These are phyloP conservation scores for Cyclotella baltica DNA, from an alignment of 108 stramenopile genomes.

Conservation along the genomic window DNA sequence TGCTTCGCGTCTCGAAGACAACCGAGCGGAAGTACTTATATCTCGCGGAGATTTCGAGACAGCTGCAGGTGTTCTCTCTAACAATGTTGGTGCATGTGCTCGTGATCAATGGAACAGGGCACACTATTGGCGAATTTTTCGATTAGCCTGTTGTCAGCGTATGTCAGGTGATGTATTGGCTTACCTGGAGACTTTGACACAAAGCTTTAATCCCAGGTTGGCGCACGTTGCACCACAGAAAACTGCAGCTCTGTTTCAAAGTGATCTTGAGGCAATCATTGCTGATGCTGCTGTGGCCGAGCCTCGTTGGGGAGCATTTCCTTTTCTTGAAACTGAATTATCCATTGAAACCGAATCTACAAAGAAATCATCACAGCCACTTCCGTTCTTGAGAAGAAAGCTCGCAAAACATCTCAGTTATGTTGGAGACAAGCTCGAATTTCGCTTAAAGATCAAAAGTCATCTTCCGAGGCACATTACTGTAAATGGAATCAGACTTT, in stretches of 20 bases:
- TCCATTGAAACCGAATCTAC: conserved; percentile 47
- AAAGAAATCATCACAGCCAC: conserved; percentile 46
- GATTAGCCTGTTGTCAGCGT: conserved; percentile 80
- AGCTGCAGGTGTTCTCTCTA: conserved; percentile 61
- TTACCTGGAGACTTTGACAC: conserved; percentile 78
- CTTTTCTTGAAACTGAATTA: conserved; percentile 69
- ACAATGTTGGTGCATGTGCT: conserved; percentile 63
- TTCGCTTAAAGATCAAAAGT: conserved; percentile 60
- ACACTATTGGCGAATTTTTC: conserved; percentile 81
- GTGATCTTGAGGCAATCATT: conserved; percentile 73
- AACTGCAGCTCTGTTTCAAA: conserved; percentile 60
- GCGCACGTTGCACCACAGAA: conserved; percentile 63
- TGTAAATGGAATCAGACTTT: conserved; percentile 65
- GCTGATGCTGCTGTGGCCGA: conserved; percentile 56
- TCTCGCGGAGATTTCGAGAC: conserved; percentile 57
- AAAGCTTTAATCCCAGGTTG: conserved; percentile 71
- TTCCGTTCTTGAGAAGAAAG: conserved; percentile 61
- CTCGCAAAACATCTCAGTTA: conserved; percentile 60
- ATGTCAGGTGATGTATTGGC: conserved; percentile 58
- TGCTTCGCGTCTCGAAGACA: conserved; percentile 66
- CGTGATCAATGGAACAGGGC: conserved; percentile 78
- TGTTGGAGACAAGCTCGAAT: conserved; percentile 67
- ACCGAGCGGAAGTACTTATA: conserved; percentile 73
- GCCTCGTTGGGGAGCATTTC: conserved; percentile 59
- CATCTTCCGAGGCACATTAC: conserved; percentile 67